Base-by-base conservation (phyloP, 495 filamentous ascomycete species). In the Hypomontagnella submonticulosa region DNA sequence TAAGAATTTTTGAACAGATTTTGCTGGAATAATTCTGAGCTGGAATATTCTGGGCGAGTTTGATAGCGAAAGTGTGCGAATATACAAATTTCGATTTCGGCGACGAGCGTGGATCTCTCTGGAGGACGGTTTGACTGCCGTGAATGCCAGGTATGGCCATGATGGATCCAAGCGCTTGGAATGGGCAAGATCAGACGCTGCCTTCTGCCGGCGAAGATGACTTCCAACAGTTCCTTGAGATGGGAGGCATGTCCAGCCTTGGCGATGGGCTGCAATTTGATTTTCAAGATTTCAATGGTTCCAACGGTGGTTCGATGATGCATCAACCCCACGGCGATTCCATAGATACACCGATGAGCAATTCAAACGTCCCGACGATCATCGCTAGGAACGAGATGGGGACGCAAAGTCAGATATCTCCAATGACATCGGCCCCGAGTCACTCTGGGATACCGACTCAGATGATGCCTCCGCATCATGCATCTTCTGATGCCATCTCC, bases 221-320 rank as follows among this genome's bases (percentile, higher is more conserved):
- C 42, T 85, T 86, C 56, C 79, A 84, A 52, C 83, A 84, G 57
- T 85, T 82, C 60, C 73, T 86, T 33, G 81, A 86, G 63, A 83
- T 85, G 72, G 76, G 72, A 41, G 71, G 71, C 69, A 80, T 84
- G 76, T 77, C 74, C 20, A 78, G 71, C 57, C 51, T 84, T 53
- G 69, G 66, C 47, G 81, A 83, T 13, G 66, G 72, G 34, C 60
- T 85, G 57, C 77, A 78, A 63, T 85, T 84, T 61, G 80, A 84
- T 64, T 81, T 81, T 53, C 71, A 75, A 2, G 72, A 76, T 34
- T 85, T 83, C 67, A 68, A 76, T 53, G 66, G 76, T 34, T 65
- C 60, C 12, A 69, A 57, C 57, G 60, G 65, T 56, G 46, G 68
- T 18, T 75, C 78, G 40, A 57, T 79, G 51, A 67, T 77, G 36